These are phyloP conservation scores for Tetrapisispora fleetii DNA, from an alignment of 805 yeast species.

Conservation along the genomic window DNA sequence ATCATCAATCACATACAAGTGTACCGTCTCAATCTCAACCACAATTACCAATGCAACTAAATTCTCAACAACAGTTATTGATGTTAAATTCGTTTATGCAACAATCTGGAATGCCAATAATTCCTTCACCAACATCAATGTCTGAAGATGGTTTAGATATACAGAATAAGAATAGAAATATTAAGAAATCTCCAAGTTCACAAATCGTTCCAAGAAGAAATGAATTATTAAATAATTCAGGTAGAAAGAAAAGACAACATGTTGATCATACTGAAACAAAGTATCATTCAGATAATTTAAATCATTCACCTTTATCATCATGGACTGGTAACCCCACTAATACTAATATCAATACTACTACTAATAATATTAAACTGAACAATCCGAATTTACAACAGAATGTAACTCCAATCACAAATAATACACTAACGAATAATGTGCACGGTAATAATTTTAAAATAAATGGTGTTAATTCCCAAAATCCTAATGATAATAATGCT, in stretches of 20 bases:
- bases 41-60: not conserved
- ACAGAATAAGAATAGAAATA: conserved; percentile 8
- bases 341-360: not conserved
- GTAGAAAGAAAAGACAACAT: conserved; percentile 3
- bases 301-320: conserved; percentile 22
- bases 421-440: not conserved
- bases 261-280: not conserved
- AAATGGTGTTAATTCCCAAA: not conserved
- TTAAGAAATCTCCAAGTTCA: not conserved
- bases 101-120: conserved; percentile 10
- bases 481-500: not conserved
- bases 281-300: conserved; percentile 1
- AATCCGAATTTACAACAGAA: not conserved
- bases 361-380: not conserved
- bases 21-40: conserved; percentile 1
- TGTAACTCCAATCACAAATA: not conserved
- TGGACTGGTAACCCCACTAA: conserved; percentile 8
- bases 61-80: conserved; percentile 1
- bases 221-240: not conserved
- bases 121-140: conserved; percentile 53
- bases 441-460: not conserved
- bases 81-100: conserved; percentile 2
- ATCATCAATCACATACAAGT: not conserved
- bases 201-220: not conserved
- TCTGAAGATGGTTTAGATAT: conserved; percentile 53